Conservation (phyloP, 768 basidiomycete genomes). For the Boletus sp. region DNA sequence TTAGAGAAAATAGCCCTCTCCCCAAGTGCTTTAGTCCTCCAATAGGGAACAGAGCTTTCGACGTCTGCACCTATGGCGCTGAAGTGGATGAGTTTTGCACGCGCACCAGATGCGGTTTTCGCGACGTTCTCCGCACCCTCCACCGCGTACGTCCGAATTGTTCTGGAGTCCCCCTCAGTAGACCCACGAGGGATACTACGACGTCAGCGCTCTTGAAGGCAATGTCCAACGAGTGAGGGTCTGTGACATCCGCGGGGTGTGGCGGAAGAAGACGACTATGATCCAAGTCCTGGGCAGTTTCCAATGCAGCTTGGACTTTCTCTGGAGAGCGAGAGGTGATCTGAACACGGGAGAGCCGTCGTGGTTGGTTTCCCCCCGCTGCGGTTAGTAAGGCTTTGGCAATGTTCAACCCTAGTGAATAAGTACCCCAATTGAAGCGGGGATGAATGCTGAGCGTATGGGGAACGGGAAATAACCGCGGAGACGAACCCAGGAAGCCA, state of each 20-base stretch:
- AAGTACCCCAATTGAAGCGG: background rate
- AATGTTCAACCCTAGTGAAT: slow-evolving; percentile 54
- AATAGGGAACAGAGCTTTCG: slow-evolving; percentile 56
- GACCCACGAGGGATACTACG: slow-evolving; percentile 68
- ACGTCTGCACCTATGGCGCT: slow-evolving; percentile 75
- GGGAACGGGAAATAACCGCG: slow-evolving; percentile 4
- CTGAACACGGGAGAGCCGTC: slow-evolving; percentile 38
- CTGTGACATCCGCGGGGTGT: slow-evolving; percentile 53
- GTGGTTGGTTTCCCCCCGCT: slow-evolving; percentile 20
- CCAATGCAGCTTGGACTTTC: slow-evolving; percentile 36
- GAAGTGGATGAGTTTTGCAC: slow-evolving; percentile 62
- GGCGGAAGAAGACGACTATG: slow-evolving; percentile 40
- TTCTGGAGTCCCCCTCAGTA: slow-evolving; percentile 55
- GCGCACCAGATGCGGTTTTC: slow-evolving; percentile 44
- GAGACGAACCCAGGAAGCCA: slow-evolving; percentile 58
- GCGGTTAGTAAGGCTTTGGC: slow-evolving; percentile 47
- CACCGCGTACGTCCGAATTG: slow-evolving; percentile 63
- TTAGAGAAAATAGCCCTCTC: slow-evolving; percentile 52
- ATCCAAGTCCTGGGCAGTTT: slow-evolving; percentile 30
- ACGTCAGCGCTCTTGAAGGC: slow-evolving; percentile 56
- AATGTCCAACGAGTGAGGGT: slow-evolving; percentile 39
- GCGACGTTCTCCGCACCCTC: slow-evolving; percentile 70
- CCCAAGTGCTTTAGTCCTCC: slow-evolving; percentile 59
- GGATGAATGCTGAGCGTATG: background rate
- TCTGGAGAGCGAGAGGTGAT: slow-evolving; percentile 60